Evolutionary conservation across 2,329 filamentous ascomycete species (phyloP).

Genomic region (Xylaria sp.): DNA sequence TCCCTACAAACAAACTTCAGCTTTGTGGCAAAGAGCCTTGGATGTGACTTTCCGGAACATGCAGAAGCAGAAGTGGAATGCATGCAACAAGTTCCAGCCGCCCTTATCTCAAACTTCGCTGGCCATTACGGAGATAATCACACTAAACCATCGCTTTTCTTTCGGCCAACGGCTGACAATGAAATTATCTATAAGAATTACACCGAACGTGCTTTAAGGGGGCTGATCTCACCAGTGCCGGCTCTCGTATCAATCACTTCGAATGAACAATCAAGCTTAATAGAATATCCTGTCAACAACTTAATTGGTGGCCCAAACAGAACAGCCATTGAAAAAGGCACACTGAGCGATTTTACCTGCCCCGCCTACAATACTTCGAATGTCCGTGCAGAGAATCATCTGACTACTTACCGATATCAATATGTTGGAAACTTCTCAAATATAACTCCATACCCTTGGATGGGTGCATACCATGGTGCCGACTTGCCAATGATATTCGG

Average conservation of each 20-base stretch:
- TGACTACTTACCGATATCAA: constrained; percentile 49
- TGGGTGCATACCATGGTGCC: constrained; percentile 43
- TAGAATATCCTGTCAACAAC: constrained; percentile 32
- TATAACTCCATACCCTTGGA: constrained; percentile 46
- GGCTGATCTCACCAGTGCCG: constrained; percentile 37
- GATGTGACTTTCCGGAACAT: constrained; percentile 35
- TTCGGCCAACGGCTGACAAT: constrained; percentile 42
- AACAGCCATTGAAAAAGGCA: constrained; percentile 33
- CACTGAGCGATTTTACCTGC: constrained; percentile 32
- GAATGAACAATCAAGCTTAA: constrained; percentile 36
- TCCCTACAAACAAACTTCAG: constrained; percentile 45
- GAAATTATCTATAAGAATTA: constrained; percentile 44
- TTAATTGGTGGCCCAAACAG: constrained; percentile 29
- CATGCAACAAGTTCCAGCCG: constrained; percentile 48
- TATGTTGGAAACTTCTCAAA: constrained; percentile 49
- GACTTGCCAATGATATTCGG: constrained; percentile 39
- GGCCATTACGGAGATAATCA: constrained; percentile 35
- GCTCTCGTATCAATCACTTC: constrained; percentile 37
- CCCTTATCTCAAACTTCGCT: constrained; percentile 45
- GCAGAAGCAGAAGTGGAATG: constrained; percentile 45
- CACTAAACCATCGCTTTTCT: constrained; percentile 38
- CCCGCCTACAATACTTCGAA: constrained; percentile 33
- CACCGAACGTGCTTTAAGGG: constrained; percentile 36
- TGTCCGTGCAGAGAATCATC: constrained; percentile 29
- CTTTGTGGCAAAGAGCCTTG: constrained; percentile 40